Conservation (phyloP, 2,329 filamentous ascomycete species). For the Calonectria crousiana region DNA sequence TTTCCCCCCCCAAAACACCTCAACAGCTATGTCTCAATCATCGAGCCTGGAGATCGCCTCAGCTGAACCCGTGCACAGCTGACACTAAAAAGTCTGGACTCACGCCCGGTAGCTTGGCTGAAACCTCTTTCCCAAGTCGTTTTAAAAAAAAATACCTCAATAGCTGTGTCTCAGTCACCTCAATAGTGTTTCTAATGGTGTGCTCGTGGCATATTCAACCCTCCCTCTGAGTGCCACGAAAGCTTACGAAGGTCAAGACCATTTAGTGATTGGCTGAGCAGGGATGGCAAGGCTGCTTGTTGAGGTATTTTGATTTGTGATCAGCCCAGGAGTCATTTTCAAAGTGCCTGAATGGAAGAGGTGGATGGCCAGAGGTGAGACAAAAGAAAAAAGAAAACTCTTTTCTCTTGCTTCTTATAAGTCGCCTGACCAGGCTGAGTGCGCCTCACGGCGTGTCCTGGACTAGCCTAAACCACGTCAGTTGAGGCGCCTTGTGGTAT, state of each 20-base stretch:
- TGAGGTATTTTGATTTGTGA: background rate
- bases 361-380: background rate
- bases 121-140: too few relatives aligned
- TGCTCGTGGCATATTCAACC: background rate
- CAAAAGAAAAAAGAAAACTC: background rate
- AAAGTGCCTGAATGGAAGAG: background rate
- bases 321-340: background rate
- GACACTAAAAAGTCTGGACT: too few relatives aligned
- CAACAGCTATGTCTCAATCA: background rate
- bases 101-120: too few relatives aligned
- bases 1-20: background rate
- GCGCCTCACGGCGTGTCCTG: background rate
- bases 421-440: background rate
- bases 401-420: background rate
- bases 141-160: too few relatives aligned
- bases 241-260: too few relatives aligned
- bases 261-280: background rate
- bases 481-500: too few relatives aligned
- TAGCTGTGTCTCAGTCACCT: background rate
- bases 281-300: background rate
- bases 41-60: too few relatives aligned
- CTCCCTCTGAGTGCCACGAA: background rate
- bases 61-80: too few relatives aligned
- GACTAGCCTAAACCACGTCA: too few relatives aligned
- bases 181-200: background rate